Conservation (phyloP, 75 land plant genomes). For the Cupressus sempervirens region DNA sequence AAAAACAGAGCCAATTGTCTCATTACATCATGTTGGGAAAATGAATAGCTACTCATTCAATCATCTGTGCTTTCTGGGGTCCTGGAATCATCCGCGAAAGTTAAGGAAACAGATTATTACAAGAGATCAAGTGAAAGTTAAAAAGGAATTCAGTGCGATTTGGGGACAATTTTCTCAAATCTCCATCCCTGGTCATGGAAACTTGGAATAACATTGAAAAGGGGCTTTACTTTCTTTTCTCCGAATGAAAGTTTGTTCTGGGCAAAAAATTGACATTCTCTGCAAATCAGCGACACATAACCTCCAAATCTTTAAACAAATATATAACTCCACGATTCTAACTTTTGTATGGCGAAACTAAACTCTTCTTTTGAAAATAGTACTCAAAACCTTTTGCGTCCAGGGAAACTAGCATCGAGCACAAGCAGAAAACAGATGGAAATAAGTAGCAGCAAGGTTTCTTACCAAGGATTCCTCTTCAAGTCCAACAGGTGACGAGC, state of each 20-base stretch:
- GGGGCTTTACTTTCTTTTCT: neutral
- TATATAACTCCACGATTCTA: too few species aligned
- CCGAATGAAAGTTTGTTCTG: neutral
- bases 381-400: too few species aligned
- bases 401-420: neutral
- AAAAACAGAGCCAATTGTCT: neutral
- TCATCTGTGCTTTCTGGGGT: neutral
- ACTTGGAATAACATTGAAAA: too few species aligned
- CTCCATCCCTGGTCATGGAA: too few species aligned
- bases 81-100: neutral
- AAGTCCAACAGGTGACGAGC: neutral
- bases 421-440: neutral
- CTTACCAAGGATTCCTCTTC: neutral
- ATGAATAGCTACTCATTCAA: neutral
- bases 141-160: neutral
- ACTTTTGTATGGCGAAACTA: too few species aligned
- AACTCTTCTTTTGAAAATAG: too few species aligned
- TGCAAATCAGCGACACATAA: too few species aligned
- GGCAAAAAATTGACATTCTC: too few species aligned
- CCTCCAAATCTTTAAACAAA: too few species aligned
- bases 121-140: too few species aligned
- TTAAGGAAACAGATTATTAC: too few species aligned
- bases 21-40: conserved; percentile 10
- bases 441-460: neutral
- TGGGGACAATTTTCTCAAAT: too few species aligned